Percentiles rank a stretch among this genome's conserved stretches.
Evolutionary conservation across 2,329 filamentous ascomycete species (phyloP).

Genomic region (Thielaviopsis ethacetica): DNA sequence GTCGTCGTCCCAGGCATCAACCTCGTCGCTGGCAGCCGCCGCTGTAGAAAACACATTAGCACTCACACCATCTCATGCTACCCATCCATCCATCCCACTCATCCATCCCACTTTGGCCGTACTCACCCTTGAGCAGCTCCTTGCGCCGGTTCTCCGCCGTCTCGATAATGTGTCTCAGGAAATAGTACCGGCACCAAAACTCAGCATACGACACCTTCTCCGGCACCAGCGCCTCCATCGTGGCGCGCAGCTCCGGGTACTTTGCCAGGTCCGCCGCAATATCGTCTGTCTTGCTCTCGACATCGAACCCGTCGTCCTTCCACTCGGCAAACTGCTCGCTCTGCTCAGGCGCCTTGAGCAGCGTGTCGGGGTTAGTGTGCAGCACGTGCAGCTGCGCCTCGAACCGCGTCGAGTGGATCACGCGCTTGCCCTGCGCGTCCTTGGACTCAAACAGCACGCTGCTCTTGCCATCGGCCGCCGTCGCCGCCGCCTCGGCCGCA

Average conservation of each 20-base stretch:
- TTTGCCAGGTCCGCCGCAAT: slow-evolving; percentile 71
- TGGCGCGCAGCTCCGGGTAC: slow-evolving; percentile 67
- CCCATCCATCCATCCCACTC: neutral
- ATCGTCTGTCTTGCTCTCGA: slow-evolving; percentile 67
- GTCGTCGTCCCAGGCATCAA: slow-evolving; percentile 52
- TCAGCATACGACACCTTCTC: slow-evolving; percentile 73
- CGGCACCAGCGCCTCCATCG: slow-evolving; percentile 95
- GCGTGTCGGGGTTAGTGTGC: slow-evolving; percentile 68
- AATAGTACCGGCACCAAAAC: slow-evolving; percentile 96
- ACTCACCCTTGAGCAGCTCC: slow-evolving; percentile 77
- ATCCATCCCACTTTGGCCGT: neutral
- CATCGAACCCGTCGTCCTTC: slow-evolving; percentile 51
- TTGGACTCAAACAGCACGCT: slow-evolving; percentile 85
- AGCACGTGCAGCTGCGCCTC: slow-evolving; percentile 94
- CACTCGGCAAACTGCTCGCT: slow-evolving; percentile 61
- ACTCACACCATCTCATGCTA: too few species aligned
- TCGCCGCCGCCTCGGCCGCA: slow-evolving; percentile 13
- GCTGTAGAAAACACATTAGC: slow-evolving; percentile 24
- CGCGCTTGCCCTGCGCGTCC: slow-evolving; percentile 73
- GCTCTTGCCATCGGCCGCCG: slow-evolving; percentile 29
- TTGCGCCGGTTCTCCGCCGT: slow-evolving; percentile 77
- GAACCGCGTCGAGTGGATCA: slow-evolving; percentile 87
- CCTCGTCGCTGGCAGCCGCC: slow-evolving; percentile 55
- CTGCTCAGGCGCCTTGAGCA: slow-evolving; percentile 58
- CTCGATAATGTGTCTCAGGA: slow-evolving; percentile 80